Base-by-base conservation (phyloP, 495 filamentous ascomycete genomes). In the Oleoguttula mirabilis region DNA sequence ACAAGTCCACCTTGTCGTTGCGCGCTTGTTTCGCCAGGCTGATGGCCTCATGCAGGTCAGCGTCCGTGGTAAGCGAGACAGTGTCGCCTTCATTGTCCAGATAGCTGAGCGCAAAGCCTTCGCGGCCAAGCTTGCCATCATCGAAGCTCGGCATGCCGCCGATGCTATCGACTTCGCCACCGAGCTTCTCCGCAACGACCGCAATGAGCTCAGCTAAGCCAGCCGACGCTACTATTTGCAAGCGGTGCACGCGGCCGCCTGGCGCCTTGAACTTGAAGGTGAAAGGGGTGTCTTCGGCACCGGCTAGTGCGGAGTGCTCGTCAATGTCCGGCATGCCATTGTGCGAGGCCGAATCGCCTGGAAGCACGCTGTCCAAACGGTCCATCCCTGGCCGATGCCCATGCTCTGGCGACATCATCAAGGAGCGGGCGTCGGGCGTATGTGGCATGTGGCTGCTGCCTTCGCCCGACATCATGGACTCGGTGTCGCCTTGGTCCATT, bases 241-340 rank as follows among this genome's bases (percentile, higher is more conserved):
- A 68, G 28, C 92, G 77, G 62, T 96, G 92, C 20, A 96, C 87
- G 30, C 90, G 82, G 31, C 92, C 90, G 59, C 84, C 90, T 12
- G 92, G 90, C 3, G 90, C 88, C 66, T 99, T 96, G 74, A 99
- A 99, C 61, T 99, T 99, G 77, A 99, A 96, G 19, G 88, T 75
- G 65, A 96, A 99, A 0, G 90, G 84, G 10, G 68, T 58, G 40
- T 86, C 82, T 56, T 80, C 76, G 2, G 70, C 67, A 0, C 70
- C 65, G 25, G 71, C 67, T 21, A 77, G 45, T 7, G 67, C 64
- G 31, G 79, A 84, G 40, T 82, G 20, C 20, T 55, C 52, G 21
- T 47, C 44, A 12, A 45, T 80, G 2, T 72, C 67, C 21, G 79
- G 84, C 6, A 70, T 69, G 30, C 88, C 90, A 41, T 84, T 73